phyloP scores from a whole-genome alignment of 2,329 filamentous ascomycete genomes.

The Sphaerostilbella broomeana region DNA sequence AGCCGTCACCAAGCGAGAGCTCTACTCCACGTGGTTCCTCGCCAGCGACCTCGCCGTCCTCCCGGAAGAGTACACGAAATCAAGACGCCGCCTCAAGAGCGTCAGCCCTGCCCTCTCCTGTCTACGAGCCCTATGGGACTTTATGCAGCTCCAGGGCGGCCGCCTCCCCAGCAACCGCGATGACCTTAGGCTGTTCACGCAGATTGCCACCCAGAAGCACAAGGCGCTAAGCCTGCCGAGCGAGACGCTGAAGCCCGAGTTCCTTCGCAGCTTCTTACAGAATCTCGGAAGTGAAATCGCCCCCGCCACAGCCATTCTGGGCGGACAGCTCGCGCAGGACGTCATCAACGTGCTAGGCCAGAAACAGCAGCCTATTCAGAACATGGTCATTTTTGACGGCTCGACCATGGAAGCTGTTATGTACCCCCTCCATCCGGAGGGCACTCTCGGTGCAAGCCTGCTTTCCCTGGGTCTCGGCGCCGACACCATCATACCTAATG shows the following conservation, averaged over 20 bases:
- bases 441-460: conserved; percentile 43
- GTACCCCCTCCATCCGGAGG: conserved; percentile 73
- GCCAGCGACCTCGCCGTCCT: conserved; percentile 71
- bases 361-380: conserved; percentile 91
- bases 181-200: conserved; percentile 71
- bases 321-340: conserved; percentile 87
- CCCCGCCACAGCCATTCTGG: conserved; percentile 81
- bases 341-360: conserved; percentile 93
- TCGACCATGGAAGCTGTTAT: conserved; percentile 70
- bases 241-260: conserved; percentile 61
- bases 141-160: conserved; percentile 48
- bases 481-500: conserved; percentile 19
- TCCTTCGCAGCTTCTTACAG: conserved; percentile 78
- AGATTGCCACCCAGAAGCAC: conserved; percentile 70
- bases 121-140: conserved; percentile 85
- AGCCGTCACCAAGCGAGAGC: conserved; percentile 83
- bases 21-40: conserved; percentile 83
- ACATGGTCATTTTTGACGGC: conserved; percentile 87
- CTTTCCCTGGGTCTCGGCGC: conserved; percentile 28
- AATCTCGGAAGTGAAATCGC: conserved; percentile 79
- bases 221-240: conserved; percentile 63
- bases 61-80: conserved; percentile 58
- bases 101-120: conserved; percentile 84
- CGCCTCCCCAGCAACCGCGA: conserved; percentile 50
- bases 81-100: conserved; percentile 60